Evolutionary conservation across 1,284 basidiomycete species (phyloP).

Genomic region (Mycena citricolor): DNA sequence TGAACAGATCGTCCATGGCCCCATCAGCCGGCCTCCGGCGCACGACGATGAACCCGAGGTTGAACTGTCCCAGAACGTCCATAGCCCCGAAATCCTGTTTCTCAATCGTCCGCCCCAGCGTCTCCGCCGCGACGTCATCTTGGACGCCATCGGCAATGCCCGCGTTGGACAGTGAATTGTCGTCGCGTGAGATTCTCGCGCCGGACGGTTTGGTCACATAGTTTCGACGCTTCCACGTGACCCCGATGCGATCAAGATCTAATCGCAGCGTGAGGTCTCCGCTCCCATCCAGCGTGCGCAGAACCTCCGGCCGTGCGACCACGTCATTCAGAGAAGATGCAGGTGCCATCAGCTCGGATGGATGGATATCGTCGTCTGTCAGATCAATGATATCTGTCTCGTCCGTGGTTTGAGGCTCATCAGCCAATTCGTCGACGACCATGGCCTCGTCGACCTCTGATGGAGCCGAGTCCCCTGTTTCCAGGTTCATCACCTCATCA

Average conservation of each 20-base stretch:
- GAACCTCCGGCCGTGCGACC: conserved; percentile 39
- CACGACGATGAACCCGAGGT: conserved; percentile 92
- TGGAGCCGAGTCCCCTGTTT: too few relatives aligned
- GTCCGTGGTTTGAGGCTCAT: conserved; percentile 22
- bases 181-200: too few relatives aligned
- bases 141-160: conserved; percentile 47
- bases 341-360: conserved; percentile 9
- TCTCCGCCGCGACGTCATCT: conserved; percentile 61
- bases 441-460: conserved; percentile 20
- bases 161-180: neutral
- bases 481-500: neutral
- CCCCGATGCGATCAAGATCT: conserved; percentile 42
- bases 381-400: conserved; percentile 28
- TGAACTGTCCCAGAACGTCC: conserved; percentile 93
- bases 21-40: conserved; percentile 46
- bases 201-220: neutral
- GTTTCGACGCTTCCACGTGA: conserved; percentile 34
- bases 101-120: conserved; percentile 82
- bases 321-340: conserved; percentile 15
- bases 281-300: conserved; percentile 36
- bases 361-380: conserved; percentile 29
- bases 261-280: conserved; percentile 46
- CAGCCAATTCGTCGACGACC: conserved; percentile 9
- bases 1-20: conserved; percentile 83
- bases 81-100: conserved; percentile 87